phyloP scores from a whole-genome alignment of 2,329 filamentous ascomycete species.

The Arthrocladium fulminans region DNA sequence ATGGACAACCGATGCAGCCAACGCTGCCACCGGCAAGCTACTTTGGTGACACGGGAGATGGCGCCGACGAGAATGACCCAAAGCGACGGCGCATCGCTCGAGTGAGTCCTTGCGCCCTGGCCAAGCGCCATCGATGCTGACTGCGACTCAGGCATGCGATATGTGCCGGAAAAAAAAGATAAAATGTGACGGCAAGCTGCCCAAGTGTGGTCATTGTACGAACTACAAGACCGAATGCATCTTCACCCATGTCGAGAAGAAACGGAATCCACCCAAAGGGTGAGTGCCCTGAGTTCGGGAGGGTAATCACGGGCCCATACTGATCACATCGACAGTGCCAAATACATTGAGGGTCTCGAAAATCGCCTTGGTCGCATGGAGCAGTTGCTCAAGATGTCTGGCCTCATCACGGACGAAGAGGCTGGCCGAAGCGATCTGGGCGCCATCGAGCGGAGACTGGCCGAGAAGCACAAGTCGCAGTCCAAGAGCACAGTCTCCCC shows the following conservation, averaged over 20 bases:
- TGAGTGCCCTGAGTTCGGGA: slow-evolving; percentile 38
- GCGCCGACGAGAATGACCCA: slow-evolving; percentile 60
- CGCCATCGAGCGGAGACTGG: slow-evolving; percentile 68
- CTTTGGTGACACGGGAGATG: slow-evolving; percentile 37
- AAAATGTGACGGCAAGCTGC: slow-evolving; percentile 94
- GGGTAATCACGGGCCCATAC: slow-evolving; percentile 5
- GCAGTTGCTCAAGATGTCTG: slow-evolving; percentile 75
- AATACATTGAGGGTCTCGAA: slow-evolving; percentile 95
- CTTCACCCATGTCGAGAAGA: slow-evolving; percentile 98
- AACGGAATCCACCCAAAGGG: slow-evolving; percentile 94
- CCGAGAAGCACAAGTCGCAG: slow-evolving; percentile 35
- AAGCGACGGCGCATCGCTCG: slow-evolving; percentile 83
- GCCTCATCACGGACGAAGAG: slow-evolving; percentile 77
- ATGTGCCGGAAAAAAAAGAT: slow-evolving; percentile 93
- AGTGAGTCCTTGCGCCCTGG: slow-evolving; percentile 45
- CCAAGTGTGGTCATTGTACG: slow-evolving; percentile 87
- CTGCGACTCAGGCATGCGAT: slow-evolving; percentile 63
- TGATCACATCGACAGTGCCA: slow-evolving; percentile 52
- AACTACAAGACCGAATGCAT: slow-evolving; percentile 98
- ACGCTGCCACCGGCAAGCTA: slow-evolving; percentile 33
- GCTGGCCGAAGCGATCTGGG: slow-evolving; percentile 78
- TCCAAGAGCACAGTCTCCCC: slow-evolving; percentile 16
- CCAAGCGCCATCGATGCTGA: slow-evolving; percentile 12
- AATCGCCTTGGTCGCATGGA: slow-evolving; percentile 96
- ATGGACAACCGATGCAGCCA: slow-evolving; percentile 51